Base-by-base conservation (phyloP, 805 yeast species). In the Yarrowia phangngaensis region DNA sequence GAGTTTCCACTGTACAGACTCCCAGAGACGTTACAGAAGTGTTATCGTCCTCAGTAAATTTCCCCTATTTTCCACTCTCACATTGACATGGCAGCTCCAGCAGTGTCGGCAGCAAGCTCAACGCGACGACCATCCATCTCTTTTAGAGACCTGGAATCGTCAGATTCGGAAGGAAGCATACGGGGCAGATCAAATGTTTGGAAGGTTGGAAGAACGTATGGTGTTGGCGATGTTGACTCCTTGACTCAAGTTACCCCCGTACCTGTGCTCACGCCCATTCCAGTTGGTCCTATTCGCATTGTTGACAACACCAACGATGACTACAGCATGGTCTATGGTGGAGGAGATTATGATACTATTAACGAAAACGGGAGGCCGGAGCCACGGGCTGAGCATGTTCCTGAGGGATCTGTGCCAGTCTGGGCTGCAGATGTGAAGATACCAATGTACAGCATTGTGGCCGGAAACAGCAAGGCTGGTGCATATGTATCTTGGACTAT, bases 401-500 rank as follows among this genome's bases (percentile, higher is more conserved):
- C 58, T 53, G n/a, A 8, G 19, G 45, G 45, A 4, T 16, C 12
- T 6, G 22, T 20, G 17, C 23, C 33, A 4, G 32, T 59, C 8
- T 72, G 75, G 75, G 74, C 73, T 0, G 52, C 55, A 3, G 57
- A 61, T 13, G 73, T 70, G 1, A 60, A 61, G 14, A 61, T 73
- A 3, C 66, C 66, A 2, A 68, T 65, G 26, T 68, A 69, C 53
- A 64, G 70, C 11, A 58, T 70, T 3, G 67, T 72, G 1, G 58
- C 59, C 3, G 75, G 73, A 4, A 47, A 58, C 24, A 53, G 56
- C 13, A 63, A 62, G 38, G 62, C 63, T 3, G 64, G 67, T 12
- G 60, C 64, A n/a, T 73, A 72, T 54, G 75, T 73, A 5, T 68
- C 64, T 2, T 73, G 73, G 71, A 55, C 63, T 7, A 56, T 74